These are phyloP conservation scores for Coleophoma eucalyptorum DNA, from an alignment of 2,329 filamentous ascomycete genomes.

Conservation along the genomic window DNA sequence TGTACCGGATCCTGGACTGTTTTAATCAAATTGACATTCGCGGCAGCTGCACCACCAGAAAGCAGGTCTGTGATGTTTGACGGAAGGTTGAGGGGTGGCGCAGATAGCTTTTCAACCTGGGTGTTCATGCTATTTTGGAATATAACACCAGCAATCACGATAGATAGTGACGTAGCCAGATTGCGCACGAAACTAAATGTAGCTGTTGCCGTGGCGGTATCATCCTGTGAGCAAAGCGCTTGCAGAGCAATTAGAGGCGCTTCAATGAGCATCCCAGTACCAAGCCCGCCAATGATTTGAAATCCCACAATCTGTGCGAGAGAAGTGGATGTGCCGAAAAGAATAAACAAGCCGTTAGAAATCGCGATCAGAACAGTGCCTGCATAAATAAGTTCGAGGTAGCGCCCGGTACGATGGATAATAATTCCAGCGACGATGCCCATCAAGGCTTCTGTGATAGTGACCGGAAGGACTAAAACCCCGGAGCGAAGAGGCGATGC, in stretches of 20 bases:
- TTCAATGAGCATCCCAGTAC: constrained; percentile 67
- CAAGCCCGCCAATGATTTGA: constrained; percentile 60
- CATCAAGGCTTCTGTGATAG: constrained; percentile 58
- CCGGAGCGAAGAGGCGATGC: constrained; percentile 64
- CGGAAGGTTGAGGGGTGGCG: constrained; percentile 14
- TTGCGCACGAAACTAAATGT: constrained; percentile 59
- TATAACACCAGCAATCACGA: constrained; percentile 45
- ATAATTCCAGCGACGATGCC: constrained; percentile 50
- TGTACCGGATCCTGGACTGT: constrained; percentile 20
- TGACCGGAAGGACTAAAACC: constrained; percentile 69
- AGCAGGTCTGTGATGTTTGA: constrained; percentile 24
- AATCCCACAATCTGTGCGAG: constrained; percentile 55
- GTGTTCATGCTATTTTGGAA: constrained; percentile 46
- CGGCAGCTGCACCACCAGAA: constrained; percentile 1
- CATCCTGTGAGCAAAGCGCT: constrained; percentile 53
- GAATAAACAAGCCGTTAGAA: constrained; percentile 60
- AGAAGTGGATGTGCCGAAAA: constrained; percentile 52
- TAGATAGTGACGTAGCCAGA: constrained; percentile 39
- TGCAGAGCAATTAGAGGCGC: constrained; percentile 66
- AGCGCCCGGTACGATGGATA: constrained; percentile 61
- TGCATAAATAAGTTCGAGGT: constrained; percentile 54
- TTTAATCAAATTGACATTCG: constrained; percentile 28
- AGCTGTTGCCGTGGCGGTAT: constrained; percentile 66
- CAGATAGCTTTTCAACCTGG: not conserved
- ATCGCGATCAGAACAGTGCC: constrained; percentile 58